These are phyloP conservation scores for Colletotrichum truncatum DNA, from an alignment of 2,329 filamentous ascomycete species.

Conservation along the genomic window DNA sequence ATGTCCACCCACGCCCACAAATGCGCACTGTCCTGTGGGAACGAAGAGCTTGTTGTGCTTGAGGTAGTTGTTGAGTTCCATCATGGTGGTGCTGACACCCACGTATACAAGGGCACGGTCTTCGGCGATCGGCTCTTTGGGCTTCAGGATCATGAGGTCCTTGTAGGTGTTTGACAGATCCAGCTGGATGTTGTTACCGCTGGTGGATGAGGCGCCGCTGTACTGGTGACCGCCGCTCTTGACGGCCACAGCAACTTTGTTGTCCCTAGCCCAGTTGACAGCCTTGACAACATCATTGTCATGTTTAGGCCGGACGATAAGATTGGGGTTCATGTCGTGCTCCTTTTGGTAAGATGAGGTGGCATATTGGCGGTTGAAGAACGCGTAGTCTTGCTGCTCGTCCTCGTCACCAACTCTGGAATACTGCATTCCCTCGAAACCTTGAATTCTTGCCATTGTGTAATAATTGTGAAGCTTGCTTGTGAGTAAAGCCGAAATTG, in stretches of 20 bases:
- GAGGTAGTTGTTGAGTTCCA: slow-evolving; percentile 53
- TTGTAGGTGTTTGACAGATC: slow-evolving; percentile 52
- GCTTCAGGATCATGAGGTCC: slow-evolving; percentile 38
- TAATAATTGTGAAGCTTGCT: background rate
- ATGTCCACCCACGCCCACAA: slow-evolving; percentile 56
- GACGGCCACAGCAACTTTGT: slow-evolving; percentile 53
- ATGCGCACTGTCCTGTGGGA: slow-evolving; percentile 55
- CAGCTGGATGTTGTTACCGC: slow-evolving; percentile 54
- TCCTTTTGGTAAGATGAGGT: slow-evolving; percentile 50
- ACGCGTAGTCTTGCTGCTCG: slow-evolving; percentile 10
- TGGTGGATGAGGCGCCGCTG: slow-evolving; percentile 57
- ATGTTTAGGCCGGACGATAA: slow-evolving; percentile 53
- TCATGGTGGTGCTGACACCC: slow-evolving; percentile 51
- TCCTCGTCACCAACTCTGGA: slow-evolving; percentile 9
- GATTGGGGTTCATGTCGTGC: slow-evolving; percentile 51
- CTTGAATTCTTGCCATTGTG: slow-evolving; percentile 8
- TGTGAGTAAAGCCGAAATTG: background rate
- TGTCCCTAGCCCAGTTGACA: slow-evolving; percentile 49
- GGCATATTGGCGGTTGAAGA: slow-evolving; percentile 49
- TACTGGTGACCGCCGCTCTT: slow-evolving; percentile 60
- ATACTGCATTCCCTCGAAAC: slow-evolving; percentile 22
- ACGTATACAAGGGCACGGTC: slow-evolving; percentile 46
- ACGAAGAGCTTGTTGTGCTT: slow-evolving; percentile 51
- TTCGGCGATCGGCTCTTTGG: slow-evolving; percentile 42
- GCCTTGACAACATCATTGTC: slow-evolving; percentile 51